Percentiles rank a stretch among this genome's conserved stretches.
phyloP scores from a whole-genome alignment of 2,329 filamentous ascomycete species.

The Claviceps capensis region DNA sequence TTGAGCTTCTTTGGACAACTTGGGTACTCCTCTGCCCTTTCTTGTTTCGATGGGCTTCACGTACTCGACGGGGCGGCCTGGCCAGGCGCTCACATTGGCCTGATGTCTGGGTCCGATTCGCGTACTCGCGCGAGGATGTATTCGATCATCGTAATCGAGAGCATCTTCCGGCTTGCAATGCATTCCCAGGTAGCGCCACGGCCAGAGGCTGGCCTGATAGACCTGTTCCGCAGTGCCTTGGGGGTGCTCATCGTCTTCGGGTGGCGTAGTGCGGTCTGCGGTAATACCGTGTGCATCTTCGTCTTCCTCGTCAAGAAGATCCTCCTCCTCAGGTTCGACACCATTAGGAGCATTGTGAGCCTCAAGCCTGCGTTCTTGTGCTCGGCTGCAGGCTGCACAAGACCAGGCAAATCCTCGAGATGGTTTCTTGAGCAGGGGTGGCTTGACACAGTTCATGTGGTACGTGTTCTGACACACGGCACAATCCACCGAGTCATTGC shows the following conservation, averaged over 20 bases:
- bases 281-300: slow-evolving; percentile 43
- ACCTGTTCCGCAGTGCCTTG: slow-evolving; percentile 71
- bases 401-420: slow-evolving; percentile 97
- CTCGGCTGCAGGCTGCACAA: slow-evolving; percentile 87
- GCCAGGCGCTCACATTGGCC: slow-evolving; percentile 74
- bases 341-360: slow-evolving; percentile 72
- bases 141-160: slow-evolving; percentile 91
- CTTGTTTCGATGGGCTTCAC: slow-evolving; percentile 81
- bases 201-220: slow-evolving; percentile 88
- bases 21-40: slow-evolving; percentile 67
- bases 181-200: slow-evolving; percentile 87
- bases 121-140: slow-evolving; percentile 90
- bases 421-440: slow-evolving; percentile 85
- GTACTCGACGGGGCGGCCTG: slow-evolving; percentile 74
- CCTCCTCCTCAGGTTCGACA: slow-evolving; percentile 56
- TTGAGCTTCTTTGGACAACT: slow-evolving; percentile 65
- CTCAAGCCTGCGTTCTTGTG: slow-evolving; percentile 87
- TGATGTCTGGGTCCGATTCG: slow-evolving; percentile 85
- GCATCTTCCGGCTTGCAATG: slow-evolving; percentile 94
- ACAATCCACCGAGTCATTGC: slow-evolving; percentile 91
- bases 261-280: slow-evolving; percentile 52
- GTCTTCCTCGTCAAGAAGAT: slow-evolving; percentile 55
- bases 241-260: slow-evolving; percentile 42
- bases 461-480: slow-evolving; percentile 91
- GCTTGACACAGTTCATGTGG: slow-evolving; percentile 95